Conservation (phyloP, 2,329 filamentous ascomycete genomes). For the Trichophyton rubrum region DNA sequence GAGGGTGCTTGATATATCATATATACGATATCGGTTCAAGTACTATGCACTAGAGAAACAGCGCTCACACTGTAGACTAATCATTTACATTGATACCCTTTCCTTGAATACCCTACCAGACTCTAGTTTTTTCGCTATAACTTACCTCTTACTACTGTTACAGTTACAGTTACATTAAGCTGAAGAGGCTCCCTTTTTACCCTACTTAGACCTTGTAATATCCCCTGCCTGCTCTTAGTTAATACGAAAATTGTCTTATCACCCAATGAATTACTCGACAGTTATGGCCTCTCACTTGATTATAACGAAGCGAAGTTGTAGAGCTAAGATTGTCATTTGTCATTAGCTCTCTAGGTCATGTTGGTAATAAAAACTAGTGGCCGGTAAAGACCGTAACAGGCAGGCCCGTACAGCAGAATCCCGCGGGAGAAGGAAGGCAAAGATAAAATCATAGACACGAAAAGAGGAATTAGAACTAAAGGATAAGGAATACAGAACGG, state of each 20-base stretch:
- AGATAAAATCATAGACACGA: not conserved
- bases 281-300: not conserved
- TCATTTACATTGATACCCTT: not conserved
- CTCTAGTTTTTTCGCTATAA: not conserved
- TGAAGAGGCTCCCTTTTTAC: not conserved
- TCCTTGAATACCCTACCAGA: not conserved
- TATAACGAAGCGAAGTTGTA: not conserved
- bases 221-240: not conserved
- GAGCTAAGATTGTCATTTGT: conserved; percentile 1
- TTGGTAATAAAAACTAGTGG: not conserved
- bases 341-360: not conserved
- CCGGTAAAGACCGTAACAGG: not conserved
- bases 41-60: not conserved
- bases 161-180: not conserved
- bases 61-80: not conserved
- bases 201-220: not conserved
- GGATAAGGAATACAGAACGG: not conserved
- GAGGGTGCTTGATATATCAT: not conserved
- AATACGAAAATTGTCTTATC: not conserved
- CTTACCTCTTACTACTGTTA: too few relatives aligned
- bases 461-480: not conserved
- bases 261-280: not conserved
- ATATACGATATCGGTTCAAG: not conserved
- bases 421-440: not conserved
- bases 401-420: not conserved